These are phyloP conservation scores for Populus trichocarpa DNA, from an alignment of 441 rosid genomes.

Conservation along the genomic window DNA sequence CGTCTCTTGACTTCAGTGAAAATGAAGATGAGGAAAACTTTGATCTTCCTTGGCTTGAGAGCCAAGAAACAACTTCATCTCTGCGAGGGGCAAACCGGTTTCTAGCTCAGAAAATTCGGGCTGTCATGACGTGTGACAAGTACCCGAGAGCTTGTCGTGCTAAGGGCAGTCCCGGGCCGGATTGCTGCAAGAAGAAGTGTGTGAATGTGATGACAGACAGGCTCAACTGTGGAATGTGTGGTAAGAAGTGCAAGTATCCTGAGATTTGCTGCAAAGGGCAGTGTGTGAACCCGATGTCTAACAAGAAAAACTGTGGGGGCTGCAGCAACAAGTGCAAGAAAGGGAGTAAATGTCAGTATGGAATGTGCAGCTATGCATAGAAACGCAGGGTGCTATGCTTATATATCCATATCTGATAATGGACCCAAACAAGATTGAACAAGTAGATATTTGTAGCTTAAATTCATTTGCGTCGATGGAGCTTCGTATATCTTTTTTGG, in stretches of 20 bases:
- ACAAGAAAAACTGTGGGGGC: constrained; percentile 53
- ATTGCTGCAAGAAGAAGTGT: constrained; percentile 61
- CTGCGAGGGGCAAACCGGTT: constrained; percentile 19
- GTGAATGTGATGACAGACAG: constrained; percentile 42
- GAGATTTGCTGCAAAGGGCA: constrained; percentile 59
- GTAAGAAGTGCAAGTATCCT: constrained; percentile 47
- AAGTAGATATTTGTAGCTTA: too few relatives aligned
- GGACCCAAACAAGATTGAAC: too few relatives aligned
- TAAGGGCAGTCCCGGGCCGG: constrained; percentile 55
- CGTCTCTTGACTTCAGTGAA: not conserved
- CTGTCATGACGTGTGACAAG: constrained; percentile 35
- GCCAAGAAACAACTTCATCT: constrained; percentile 11
- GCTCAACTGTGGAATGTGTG: constrained; percentile 59
- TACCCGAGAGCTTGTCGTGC: constrained; percentile 51
- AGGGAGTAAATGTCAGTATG: constrained; percentile 46
- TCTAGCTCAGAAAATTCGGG: constrained; percentile 9
- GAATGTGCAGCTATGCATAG: constrained; percentile 64
- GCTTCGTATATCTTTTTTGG: too few relatives aligned
- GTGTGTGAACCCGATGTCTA: constrained; percentile 58
- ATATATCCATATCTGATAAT: too few relatives aligned
- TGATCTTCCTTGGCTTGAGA: constrained; percentile 4
- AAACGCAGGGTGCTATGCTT: not conserved
- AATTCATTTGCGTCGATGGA: too few relatives aligned
- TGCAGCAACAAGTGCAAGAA: constrained; percentile 57
- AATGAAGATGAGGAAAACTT: constrained; percentile 8